Conservation (phyloP, 2,329 filamentous ascomycete genomes). For the Aspergillus sp. region DNA sequence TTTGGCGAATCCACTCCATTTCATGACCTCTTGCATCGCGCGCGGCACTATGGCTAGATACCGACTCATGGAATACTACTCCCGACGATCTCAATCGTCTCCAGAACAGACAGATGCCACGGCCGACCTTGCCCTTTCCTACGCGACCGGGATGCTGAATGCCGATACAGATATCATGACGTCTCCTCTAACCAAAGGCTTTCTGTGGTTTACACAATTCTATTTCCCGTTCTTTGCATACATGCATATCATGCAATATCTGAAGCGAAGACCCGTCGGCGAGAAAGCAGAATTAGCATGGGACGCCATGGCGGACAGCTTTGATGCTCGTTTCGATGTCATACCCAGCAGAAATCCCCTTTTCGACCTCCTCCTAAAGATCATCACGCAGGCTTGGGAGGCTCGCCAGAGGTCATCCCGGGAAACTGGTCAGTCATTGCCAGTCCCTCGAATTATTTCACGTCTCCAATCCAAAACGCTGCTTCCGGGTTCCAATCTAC, state of each 20-base stretch:
- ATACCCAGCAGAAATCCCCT: constrained; percentile 16
- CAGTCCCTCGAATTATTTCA: constrained; percentile 29
- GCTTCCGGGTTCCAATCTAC: too few relatives aligned
- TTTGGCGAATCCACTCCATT: constrained; percentile 45
- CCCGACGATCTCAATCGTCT: constrained; percentile 20
- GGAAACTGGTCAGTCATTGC: constrained; percentile 12
- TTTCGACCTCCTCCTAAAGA: constrained; percentile 32
- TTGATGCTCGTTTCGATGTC: constrained; percentile 31
- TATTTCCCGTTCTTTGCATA: constrained; percentile 53
- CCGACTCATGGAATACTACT: constrained; percentile 52
- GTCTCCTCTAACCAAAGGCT: constrained; percentile 43
- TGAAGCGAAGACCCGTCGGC: constrained; percentile 37
- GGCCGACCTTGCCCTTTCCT: constrained; percentile 28
- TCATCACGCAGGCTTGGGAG: constrained; percentile 45
- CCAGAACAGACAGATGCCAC: constrained; percentile 25
- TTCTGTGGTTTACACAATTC: constrained; percentile 42
- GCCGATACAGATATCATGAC: constrained; percentile 47
- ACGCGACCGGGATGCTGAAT: constrained; percentile 42
- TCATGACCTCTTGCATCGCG: constrained; percentile 48
- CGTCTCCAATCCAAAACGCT: constrained; percentile 12
- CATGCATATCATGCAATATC: constrained; percentile 45
- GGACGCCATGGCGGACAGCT: constrained; percentile 49
- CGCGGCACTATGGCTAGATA: constrained; percentile 49
- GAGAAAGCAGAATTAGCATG: constrained; percentile 40
- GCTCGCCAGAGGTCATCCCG: constrained; percentile 22